These are phyloP conservation scores for Euphorbia peplus DNA, from an alignment of 345 rosid species.

Conservation along the genomic window DNA sequence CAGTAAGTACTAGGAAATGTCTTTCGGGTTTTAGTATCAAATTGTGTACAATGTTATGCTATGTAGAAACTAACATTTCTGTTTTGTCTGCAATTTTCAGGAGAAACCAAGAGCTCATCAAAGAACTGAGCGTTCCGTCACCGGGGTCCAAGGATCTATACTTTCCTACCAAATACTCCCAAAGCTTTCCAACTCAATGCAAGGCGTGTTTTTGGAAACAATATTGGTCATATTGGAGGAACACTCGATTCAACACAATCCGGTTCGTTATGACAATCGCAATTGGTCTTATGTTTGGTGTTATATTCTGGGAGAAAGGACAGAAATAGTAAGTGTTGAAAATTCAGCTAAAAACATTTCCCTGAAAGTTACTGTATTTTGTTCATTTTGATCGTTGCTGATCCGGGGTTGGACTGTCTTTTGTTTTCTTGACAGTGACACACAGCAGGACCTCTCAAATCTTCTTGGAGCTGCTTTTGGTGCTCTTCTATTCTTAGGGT, in stretches of 20 bases:
- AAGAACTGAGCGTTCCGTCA: slow-evolving; percentile 34
- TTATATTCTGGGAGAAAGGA: slow-evolving; percentile 40
- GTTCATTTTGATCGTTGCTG: background rate
- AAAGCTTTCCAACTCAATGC: too few relatives aligned
- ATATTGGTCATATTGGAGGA: slow-evolving; percentile 49
- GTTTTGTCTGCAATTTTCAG: slow-evolving; percentile 12
- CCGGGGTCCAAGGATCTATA: slow-evolving; percentile 36
- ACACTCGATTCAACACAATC: slow-evolving; percentile 34
- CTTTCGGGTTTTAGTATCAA: background rate
- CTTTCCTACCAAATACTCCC: slow-evolving; percentile 36
- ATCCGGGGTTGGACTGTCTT: background rate
- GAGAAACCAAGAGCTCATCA: slow-evolving; percentile 36
- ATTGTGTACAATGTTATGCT: background rate
- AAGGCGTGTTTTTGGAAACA: slow-evolving; percentile 34
- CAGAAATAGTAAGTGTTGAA: slow-evolving; percentile 23
- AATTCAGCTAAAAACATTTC: background rate
- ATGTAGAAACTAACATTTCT: background rate
- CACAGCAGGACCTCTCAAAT: slow-evolving; percentile 33
- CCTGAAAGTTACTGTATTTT: background rate
- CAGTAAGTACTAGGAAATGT: background rate
- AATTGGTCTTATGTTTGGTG: slow-evolving; percentile 35
- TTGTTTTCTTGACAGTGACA: slow-evolving; percentile 10
- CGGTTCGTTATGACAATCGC: slow-evolving; percentile 30
- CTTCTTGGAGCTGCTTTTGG: slow-evolving; percentile 38
- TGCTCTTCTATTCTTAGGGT: slow-evolving; percentile 41